These are phyloP conservation scores for Deinandra increscens DNA, from an alignment of 129 eudicot genomes.

Conservation along the genomic window DNA sequence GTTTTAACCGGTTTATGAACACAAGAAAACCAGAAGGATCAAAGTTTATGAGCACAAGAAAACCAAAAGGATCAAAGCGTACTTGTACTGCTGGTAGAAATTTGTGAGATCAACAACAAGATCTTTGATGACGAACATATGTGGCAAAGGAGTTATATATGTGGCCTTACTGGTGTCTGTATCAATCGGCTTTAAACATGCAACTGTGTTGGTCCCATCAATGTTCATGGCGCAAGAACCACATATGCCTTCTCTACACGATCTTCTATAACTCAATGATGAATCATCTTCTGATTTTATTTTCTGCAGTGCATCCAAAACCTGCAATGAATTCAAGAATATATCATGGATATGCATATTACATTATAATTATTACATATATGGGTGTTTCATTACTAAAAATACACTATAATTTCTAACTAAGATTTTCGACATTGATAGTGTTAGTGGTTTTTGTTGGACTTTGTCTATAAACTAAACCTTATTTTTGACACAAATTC, in stretches of 20 bases:
- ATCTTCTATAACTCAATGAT: slow-evolving; percentile 69
- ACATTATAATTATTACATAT: too few relatives aligned
- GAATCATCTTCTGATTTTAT: slow-evolving; percentile 82
- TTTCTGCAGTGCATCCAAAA: slow-evolving; percentile 79
- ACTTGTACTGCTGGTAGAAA: slow-evolving; percentile 92
- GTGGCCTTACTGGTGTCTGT: slow-evolving; percentile 52
- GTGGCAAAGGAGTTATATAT: slow-evolving; percentile 77
- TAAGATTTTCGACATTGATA: too few relatives aligned
- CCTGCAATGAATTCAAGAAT: slow-evolving; percentile 34
- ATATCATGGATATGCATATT: not conserved
- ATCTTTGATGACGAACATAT: slow-evolving; percentile 84
- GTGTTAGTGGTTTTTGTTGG: too few relatives aligned
- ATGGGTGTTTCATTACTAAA: too few relatives aligned
- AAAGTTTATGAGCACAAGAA: not conserved
- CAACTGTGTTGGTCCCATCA: slow-evolving; percentile 81
- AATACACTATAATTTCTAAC: too few relatives aligned
- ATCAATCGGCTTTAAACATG: slow-evolving; percentile 89
- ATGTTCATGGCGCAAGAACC: slow-evolving; percentile 94
- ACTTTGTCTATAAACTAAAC: too few relatives aligned
- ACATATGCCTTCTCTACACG: slow-evolving; percentile 93
- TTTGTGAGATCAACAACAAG: slow-evolving; percentile 89
- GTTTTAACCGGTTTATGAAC: not conserved
- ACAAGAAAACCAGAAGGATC: not conserved
- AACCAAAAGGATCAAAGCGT: not conserved
- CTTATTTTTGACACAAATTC: too few relatives aligned